A percentile compares a stretch with the other conserved stretches of the same genome.
phyloP scores from a whole-genome alignment of 768 basidiomycete genomes.

The Dioszegia aurantiaca region DNA sequence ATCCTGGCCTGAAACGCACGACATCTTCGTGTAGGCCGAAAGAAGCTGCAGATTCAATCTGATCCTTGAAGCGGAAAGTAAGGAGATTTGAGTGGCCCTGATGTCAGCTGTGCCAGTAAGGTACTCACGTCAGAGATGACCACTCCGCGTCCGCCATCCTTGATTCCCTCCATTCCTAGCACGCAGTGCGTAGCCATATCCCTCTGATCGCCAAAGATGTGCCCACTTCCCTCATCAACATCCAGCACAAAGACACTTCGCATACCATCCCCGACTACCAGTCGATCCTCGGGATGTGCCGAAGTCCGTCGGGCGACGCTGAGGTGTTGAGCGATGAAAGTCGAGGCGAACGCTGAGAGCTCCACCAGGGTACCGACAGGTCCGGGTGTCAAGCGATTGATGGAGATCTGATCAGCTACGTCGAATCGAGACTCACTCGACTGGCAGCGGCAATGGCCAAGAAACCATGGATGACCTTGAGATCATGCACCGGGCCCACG shows the following conservation, averaged over 20 bases:
- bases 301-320: slow-evolving; percentile 23
- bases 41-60: slow-evolving; percentile 43
- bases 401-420: slow-evolving; percentile 20
- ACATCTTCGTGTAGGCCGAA: slow-evolving; percentile 50
- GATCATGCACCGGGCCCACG: slow-evolving; percentile 42
- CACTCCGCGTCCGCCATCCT: slow-evolving; percentile 40
- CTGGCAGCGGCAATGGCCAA: slow-evolving; percentile 45
- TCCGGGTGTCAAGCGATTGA: slow-evolving; percentile 24
- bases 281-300: slow-evolving; percentile 25
- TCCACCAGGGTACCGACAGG: slow-evolving; percentile 21
- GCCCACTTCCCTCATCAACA: slow-evolving; percentile 31
- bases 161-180: slow-evolving; percentile 36
- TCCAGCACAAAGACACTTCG: slow-evolving; percentile 46
- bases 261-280: slow-evolving; percentile 50
- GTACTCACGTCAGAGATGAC: slow-evolving; percentile 48
- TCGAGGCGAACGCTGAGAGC: slow-evolving; percentile 34
- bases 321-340: slow-evolving; percentile 46
- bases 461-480: slow-evolving; percentile 42
- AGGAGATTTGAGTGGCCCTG: slow-evolving; percentile 47
- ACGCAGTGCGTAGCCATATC: slow-evolving; percentile 50
- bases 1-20: slow-evolving; percentile 36
- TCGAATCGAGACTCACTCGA: slow-evolving; percentile 28
- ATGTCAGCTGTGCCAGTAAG: neutral
- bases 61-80: slow-evolving; percentile 44
- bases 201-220: slow-evolving; percentile 37